These are phyloP conservation scores for Rhodotorula taiwanensis DNA, from an alignment of 768 basidiomycete species.

Conservation along the genomic window DNA sequence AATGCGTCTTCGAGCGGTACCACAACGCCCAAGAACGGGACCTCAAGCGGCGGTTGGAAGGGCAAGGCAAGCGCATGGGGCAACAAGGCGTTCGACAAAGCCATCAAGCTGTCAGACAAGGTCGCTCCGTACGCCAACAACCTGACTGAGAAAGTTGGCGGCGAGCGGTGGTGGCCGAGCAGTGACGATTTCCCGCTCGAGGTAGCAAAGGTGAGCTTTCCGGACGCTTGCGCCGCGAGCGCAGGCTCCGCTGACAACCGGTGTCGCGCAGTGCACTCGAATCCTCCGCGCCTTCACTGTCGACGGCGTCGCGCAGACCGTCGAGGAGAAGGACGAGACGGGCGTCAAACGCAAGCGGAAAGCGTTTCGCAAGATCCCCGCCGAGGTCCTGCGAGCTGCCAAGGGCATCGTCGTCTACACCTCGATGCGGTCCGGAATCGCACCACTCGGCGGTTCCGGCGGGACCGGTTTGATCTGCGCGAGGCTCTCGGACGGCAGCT, in stretches of 20 bases:
- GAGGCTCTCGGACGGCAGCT: conserved; percentile 6
- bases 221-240: background rate
- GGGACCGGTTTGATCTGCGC: conserved; percentile 14
- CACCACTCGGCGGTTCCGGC: conserved; percentile 11
- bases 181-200: conserved; percentile 6
- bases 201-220: background rate
- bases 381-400: conserved; percentile 18
- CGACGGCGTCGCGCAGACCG: conserved; percentile 12
- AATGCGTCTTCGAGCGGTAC: background rate
- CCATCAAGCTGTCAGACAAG: background rate
- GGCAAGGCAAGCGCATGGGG: background rate
- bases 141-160: background rate
- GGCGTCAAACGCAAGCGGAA: conserved; percentile 27
- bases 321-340: conserved; percentile 4
- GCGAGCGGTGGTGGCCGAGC: conserved; percentile 12
- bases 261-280: conserved; percentile 28
- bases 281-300: conserved; percentile 40
- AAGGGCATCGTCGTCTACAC: conserved; percentile 35
- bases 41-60: conserved; percentile 1
- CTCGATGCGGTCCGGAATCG: conserved; percentile 14
- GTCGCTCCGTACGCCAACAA: conserved; percentile 11
- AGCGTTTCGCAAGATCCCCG: conserved; percentile 38
- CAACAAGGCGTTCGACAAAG: conserved; percentile 10
- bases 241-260: too few species aligned
- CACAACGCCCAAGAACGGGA: background rate